Evolutionary conservation across 345 rosid species (phyloP), one percentile per base, ranked within the genome.

Genomic region (Moringa oleifera): DNA sequence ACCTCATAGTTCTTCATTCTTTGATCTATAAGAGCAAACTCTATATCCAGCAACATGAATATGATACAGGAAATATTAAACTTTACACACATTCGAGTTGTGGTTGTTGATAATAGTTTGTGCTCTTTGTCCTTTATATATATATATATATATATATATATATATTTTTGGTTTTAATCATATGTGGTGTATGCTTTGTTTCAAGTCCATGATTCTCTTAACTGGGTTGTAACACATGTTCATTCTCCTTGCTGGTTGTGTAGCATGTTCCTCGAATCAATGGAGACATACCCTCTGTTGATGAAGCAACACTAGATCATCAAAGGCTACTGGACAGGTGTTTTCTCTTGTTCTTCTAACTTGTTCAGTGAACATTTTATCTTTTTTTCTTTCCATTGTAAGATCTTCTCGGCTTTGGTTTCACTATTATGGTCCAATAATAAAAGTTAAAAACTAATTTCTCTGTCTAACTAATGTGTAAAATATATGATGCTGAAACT

Each of bases 301-400:
- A 84, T 63, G 85, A 77, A 64, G 85, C 86, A 19, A 80, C 87
- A 66, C 65, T 80, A 63, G 90, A 84, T 72, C 87, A 84, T 68
- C 83, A 79, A 59, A 80, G 90, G 67, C 81, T 86, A 63, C 73
- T 77, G 15, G 83, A 79, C 64, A 83, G 91, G 91, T 83, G 58
- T 56, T 45, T 18, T 18, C 20, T 62, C 18, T 57, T 28, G 45
- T 59, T 63, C 60, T 51, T 64, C 17, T 36, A 37, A 36, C 37
- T 12, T 0, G 1, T 54, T 23, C 17, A 25, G 33, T 55, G 15
- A 41, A 50, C 47, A 31, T 31, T 54, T 67, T 20, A 3, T 58
- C 23, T 25, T 23, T 31, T 23, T 24, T 49, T 41, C 33, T 55
- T 41, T 53, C 19, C 36, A 51, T 53, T 62, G 47, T 55, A 22